Evolutionary conservation across 75 land plant genomes (phyloP).

Genomic region (Cunninghamia lanceolata): DNA sequence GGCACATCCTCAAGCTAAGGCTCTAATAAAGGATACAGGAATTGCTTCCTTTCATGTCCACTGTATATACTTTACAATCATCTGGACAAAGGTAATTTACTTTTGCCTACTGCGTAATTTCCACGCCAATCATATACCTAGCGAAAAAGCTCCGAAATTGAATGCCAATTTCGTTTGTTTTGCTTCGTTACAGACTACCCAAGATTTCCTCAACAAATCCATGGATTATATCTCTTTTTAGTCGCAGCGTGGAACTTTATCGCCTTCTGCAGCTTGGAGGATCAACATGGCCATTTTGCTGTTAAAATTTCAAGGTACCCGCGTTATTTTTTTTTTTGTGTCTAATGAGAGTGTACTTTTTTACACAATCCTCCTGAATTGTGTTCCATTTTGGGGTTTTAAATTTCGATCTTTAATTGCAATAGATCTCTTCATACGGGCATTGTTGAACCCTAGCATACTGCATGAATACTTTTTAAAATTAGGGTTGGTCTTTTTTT

Average conservation of each 20-base stretch:
- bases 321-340: background rate
- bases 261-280: background rate
- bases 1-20: no score
- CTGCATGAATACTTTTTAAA: background rate
- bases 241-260: background rate
- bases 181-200: background rate
- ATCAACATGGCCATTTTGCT: background rate
- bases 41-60: no score
- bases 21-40: no score
- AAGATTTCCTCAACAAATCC: background rate
- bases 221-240: background rate
- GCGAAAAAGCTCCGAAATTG: no score
- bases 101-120: no score
- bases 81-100: no score
- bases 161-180: background rate
- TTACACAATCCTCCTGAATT: background rate
- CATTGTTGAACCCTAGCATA: slow-evolving; percentile 2
- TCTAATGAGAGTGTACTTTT: background rate
- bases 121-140: no score
- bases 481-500: background rate
- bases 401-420: background rate
- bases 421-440: background rate
- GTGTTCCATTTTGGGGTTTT: background rate
- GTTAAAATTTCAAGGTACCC: background rate
- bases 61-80: no score